Base-by-base conservation (phyloP, 2,329 filamentous ascomycete genomes). In the Pseudogymnoascus sp. region DNA sequence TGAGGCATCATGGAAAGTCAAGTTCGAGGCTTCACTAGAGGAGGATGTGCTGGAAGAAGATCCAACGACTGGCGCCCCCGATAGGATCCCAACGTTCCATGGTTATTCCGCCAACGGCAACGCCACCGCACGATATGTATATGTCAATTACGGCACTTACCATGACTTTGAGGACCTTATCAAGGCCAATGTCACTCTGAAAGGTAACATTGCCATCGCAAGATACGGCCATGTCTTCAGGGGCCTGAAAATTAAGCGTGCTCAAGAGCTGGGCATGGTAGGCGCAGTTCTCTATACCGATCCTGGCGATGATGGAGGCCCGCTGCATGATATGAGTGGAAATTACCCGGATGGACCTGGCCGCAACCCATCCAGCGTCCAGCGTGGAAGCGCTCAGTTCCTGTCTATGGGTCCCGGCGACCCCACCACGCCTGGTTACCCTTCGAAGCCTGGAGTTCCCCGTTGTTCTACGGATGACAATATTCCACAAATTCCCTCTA, bases 31-130 rank as follows among this genome's bases (percentile, higher is more conserved):
- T 0, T 85, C 83, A 1, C 75, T 97, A 38, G 84, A 89, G 66
- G 94, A 99, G 72, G 90, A 95, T 69, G 80, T 92, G 1, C 76
- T 97, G 4, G 80, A 90, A 0, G 86, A 95, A 58, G 94, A 99
- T 71, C 81, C 84, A 2, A 95, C 91, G 0, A 90, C 85, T 15
- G 81, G 84, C 19, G 76, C 90, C 48, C 74, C 81, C 8, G 81
- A 91, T 67, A 79, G 90, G 28, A 81, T 97, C 21, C 91, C 92
- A 1, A 92, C 88, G 0, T 97, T 97, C 76, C 92, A 97, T 70
- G 94, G 92, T 59, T 97, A 96, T 73, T 95, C 90, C 3, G 91
- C 91, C 3, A 92, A 80, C 62, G 92, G 92, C 26, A 95, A 97
- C 71, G 92, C 95, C 55, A 96, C 92, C 0, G 90, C 84, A 2